Conservation (phyloP, 176 grass and related monocot genomes). For the Avena sativa region DNA sequence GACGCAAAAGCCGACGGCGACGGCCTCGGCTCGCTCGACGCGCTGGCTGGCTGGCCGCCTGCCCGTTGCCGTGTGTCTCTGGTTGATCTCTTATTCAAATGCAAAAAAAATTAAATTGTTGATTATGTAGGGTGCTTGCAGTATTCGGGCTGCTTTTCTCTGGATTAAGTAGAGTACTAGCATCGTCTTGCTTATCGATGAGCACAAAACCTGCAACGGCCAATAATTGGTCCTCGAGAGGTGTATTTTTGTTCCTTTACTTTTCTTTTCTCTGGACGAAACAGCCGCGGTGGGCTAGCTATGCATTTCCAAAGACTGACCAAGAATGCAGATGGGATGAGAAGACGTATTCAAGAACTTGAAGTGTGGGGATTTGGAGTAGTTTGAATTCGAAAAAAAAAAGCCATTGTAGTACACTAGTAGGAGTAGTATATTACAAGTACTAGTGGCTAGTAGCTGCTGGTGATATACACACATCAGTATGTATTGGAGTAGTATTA, state of each 20-base stretch:
- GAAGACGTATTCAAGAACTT: not conserved
- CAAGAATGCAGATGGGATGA: not conserved
- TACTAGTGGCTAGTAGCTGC: not conserved
- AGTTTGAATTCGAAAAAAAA: no score
- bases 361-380: not conserved
- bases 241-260: not conserved
- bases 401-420: not conserved
- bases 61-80: conserved; percentile 22
- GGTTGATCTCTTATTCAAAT: conserved; percentile 13
- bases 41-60: not conserved
- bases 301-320: no score
- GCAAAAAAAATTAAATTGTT: not conserved
- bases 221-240: conserved; percentile 4
- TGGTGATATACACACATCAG: conserved; percentile 26
- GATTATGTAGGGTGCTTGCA: not conserved
- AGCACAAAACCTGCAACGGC: conserved; percentile 14
- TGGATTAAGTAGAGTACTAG: not conserved
- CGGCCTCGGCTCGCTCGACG: not conserved
- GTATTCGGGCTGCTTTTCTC: conserved; percentile 4
- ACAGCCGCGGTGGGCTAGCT: not conserved
- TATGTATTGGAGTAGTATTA: not conserved
- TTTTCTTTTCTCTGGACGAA: not conserved
- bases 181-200: conserved; percentile 29
- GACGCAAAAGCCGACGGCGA: conserved; percentile 26
- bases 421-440: not conserved